phyloP scores from a whole-genome alignment of 2,329 filamentous ascomycete species.

The Fusarium armeniacum region DNA sequence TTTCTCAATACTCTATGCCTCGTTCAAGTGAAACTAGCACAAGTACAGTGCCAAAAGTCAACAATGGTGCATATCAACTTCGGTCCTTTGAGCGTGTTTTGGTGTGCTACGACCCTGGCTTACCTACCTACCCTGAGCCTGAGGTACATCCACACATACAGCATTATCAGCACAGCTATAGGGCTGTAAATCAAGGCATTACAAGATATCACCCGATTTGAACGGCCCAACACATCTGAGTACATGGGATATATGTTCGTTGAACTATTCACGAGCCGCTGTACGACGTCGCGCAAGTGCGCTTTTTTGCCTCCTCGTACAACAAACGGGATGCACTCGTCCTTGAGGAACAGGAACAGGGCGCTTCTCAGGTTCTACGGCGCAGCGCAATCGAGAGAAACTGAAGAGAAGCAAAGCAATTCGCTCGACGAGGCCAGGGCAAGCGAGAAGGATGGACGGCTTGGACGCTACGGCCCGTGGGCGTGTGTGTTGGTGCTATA shows the following conservation, averaged over 20 bases:
- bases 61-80: conserved; percentile 25
- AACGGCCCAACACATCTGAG: background rate
- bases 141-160: conserved; percentile 3
- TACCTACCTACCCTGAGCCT: conserved; percentile 3
- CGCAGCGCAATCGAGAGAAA: conserved; percentile 21
- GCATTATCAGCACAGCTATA: conserved; percentile 32
- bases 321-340: conserved; percentile 22
- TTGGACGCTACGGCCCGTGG: conserved; percentile 41
- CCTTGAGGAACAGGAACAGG: conserved; percentile 27
- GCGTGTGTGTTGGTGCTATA: conserved; percentile 23
- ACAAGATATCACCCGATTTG: conserved; percentile 11
- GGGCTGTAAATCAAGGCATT: conserved; percentile 38
- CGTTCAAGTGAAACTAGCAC: conserved; percentile 24
- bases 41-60: background rate
- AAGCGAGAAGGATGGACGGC: conserved; percentile 47
- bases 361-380: conserved; percentile 35
- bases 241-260: conserved; percentile 14
- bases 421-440: conserved; percentile 42
- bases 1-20: conserved; percentile 10
- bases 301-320: conserved; percentile 26
- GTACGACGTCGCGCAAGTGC: conserved; percentile 45
- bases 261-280: conserved; percentile 41
- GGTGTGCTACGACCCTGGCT: conserved; percentile 42
- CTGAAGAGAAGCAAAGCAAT: conserved; percentile 45
- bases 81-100: conserved; percentile 19